Conservation (phyloP, 2,329 filamentous ascomycete genomes). For the Fusarium dlaminii region DNA sequence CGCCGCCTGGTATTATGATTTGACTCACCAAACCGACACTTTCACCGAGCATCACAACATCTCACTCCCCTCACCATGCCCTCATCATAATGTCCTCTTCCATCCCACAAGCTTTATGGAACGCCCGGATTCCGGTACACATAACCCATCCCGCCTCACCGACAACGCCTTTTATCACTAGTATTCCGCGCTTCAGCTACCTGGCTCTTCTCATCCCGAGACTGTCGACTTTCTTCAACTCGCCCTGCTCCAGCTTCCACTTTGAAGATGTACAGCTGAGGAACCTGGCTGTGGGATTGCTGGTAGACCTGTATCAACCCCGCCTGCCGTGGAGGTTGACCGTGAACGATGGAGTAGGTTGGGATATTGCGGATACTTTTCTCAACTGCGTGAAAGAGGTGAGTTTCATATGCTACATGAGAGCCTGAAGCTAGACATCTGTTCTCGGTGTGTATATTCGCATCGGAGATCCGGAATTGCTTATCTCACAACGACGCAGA, state of each 20-base stretch:
- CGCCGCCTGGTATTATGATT: neutral
- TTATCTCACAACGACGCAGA: neutral
- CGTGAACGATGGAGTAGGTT: slow-evolving; percentile 63
- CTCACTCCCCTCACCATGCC: slow-evolving; percentile 23
- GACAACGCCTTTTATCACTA: slow-evolving; percentile 61
- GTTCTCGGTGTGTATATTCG: neutral
- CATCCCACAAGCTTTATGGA: slow-evolving; percentile 63
- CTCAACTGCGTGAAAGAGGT: slow-evolving; percentile 72
- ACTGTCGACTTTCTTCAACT: slow-evolving; percentile 61
- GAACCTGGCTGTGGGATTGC: slow-evolving; percentile 62
- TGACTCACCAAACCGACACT: slow-evolving; percentile 3
- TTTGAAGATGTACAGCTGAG: slow-evolving; percentile 64
- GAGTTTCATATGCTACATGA: slow-evolving; percentile 27
- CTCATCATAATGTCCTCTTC: slow-evolving; percentile 39
- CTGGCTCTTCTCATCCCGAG: slow-evolving; percentile 66
- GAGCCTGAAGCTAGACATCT: neutral
- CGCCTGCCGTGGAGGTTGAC: slow-evolving; percentile 64
- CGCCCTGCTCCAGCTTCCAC: slow-evolving; percentile 67
- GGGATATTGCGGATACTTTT: slow-evolving; percentile 71
- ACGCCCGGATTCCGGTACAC: slow-evolving; percentile 62
- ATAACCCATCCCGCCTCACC: slow-evolving; percentile 62
- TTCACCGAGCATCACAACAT: neutral
- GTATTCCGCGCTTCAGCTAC: slow-evolving; percentile 68
- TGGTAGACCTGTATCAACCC: slow-evolving; percentile 67
- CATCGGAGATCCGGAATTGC: neutral